Conservation (phyloP, 192 early-diverging fungal species). For the Umbelopsis sp. region DNA sequence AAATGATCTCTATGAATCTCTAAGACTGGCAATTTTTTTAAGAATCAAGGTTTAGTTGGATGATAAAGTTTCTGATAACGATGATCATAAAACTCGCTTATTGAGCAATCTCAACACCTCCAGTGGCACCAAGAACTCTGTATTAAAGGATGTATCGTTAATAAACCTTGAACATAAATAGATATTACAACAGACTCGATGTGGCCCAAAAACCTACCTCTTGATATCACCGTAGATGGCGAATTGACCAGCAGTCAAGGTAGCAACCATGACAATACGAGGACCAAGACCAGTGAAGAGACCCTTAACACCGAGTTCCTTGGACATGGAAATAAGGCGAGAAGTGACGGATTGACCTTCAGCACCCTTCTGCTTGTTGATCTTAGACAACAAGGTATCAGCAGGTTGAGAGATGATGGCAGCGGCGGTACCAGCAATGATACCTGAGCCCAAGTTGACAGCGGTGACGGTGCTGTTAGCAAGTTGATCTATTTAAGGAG, state of each 20-base stretch:
- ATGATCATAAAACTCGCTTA: no score
- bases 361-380: constrained; percentile 71
- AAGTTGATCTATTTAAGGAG: constrained; percentile 38
- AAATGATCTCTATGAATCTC: no score
- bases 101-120: constrained; percentile 52
- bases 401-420: constrained; percentile 60
- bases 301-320: constrained; percentile 55
- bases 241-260: constrained; percentile 68
- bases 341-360: constrained; percentile 58
- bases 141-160: constrained; percentile 61
- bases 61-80: no score
- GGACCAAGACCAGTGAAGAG: constrained; percentile 64
- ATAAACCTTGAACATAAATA: constrained; percentile 37
- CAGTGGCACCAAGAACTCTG: constrained; percentile 63
- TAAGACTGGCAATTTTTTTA: no score
- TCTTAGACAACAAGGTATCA: constrained; percentile 71
- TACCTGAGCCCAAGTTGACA: constrained; percentile 58
- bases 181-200: constrained; percentile 45
- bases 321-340: constrained; percentile 51
- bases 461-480: constrained; percentile 44
- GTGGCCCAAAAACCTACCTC: constrained; percentile 58
- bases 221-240: constrained; percentile 67
- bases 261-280: constrained; percentile 71
- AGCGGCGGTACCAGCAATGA: constrained; percentile 69
- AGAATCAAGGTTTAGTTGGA: no score